Percentiles rank a stretch among this genome's conserved stretches.
Evolutionary conservation across 2,329 filamentous ascomycete species (phyloP).

Genomic region (Pestalotiopsis fici): DNA sequence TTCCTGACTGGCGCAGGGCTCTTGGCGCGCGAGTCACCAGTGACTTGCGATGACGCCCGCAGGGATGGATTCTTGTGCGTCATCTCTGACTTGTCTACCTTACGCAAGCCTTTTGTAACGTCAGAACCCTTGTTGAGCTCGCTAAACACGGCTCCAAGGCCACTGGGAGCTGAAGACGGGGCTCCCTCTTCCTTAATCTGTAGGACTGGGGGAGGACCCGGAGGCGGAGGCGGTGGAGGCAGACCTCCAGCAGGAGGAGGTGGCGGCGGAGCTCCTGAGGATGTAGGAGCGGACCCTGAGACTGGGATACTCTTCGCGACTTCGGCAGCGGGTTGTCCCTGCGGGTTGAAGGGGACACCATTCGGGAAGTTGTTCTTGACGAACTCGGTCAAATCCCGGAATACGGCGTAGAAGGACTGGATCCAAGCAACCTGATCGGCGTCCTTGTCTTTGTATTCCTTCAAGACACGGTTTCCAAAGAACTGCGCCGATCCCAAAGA

Average conservation of each 20-base stretch:
- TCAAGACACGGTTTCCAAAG: conserved; percentile 91
- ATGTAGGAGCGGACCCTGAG: conserved; percentile 34
- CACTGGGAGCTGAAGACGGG: conserved; percentile 47
- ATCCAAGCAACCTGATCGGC: conserved; percentile 84
- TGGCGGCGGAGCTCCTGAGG: conserved; percentile 51
- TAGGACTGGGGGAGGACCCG: conserved; percentile 68
- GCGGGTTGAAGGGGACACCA: conserved; percentile 85
- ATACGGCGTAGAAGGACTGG: conserved; percentile 88
- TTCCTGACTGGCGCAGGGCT: conserved; percentile 87
- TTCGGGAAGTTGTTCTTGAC: conserved; percentile 79
- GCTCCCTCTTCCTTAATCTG: conserved; percentile 56
- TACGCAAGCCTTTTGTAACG: conserved; percentile 87
- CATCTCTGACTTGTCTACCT: conserved; percentile 95
- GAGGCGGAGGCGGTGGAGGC: conserved; percentile 70
- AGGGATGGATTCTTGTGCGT: conserved; percentile 97
- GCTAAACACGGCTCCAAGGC: conserved; percentile 86
- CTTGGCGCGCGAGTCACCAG: conserved; percentile 69
- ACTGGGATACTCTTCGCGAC: conserved; percentile 59
- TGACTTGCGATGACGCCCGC: conserved; percentile 71
- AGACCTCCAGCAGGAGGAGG: conserved; percentile 56
- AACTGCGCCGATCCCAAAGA: conserved; percentile 84
- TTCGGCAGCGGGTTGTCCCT: conserved; percentile 72
- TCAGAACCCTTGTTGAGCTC: conserved; percentile 85
- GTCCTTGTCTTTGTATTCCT: conserved; percentile 83
- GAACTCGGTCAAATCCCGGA: conserved; percentile 81